phyloP scores from a whole-genome alignment of 306 rosid genomes.

The Styphnolobium japonicum region DNA sequence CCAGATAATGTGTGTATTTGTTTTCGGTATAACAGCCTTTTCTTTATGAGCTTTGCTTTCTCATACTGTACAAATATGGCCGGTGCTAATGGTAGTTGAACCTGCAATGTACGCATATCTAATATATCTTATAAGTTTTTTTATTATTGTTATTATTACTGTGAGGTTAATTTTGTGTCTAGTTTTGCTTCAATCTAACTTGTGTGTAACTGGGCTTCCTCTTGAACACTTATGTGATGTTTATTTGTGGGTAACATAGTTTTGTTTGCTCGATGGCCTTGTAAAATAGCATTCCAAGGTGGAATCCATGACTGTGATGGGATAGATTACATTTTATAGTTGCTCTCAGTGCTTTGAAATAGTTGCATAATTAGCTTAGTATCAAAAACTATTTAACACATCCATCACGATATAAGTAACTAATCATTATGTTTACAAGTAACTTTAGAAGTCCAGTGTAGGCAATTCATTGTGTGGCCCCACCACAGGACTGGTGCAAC shows the following conservation, averaged over 20 bases:
- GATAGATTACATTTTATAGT: not conserved
- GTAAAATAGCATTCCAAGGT: not conserved
- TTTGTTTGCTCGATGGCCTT: slow-evolving; percentile 11
- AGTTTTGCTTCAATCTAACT: not conserved
- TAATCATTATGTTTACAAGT: not conserved
- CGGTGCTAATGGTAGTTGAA: not conserved
- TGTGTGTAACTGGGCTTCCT: not conserved
- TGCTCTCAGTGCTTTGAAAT: not conserved
- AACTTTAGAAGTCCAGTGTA: not conserved
- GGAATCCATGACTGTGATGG: not conserved
- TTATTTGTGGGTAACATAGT: not conserved
- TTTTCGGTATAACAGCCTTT: slow-evolving; percentile 3
- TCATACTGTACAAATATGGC: not conserved
- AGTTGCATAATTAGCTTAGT: not conserved
- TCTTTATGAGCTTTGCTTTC: not conserved
- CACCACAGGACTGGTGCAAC: not conserved
- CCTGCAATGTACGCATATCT: not conserved
- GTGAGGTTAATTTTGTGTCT: not conserved
- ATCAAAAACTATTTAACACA: not conserved
- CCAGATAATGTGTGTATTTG: not conserved
- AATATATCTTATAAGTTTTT: not conserved
- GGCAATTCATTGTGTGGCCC: no score
- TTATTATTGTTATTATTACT: not conserved
- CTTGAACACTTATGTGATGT: not conserved
- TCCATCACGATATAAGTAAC: not conserved